phyloP scores from a whole-genome alignment of 78 protist genomes.

The Mantamonas sphyraenae region DNA sequence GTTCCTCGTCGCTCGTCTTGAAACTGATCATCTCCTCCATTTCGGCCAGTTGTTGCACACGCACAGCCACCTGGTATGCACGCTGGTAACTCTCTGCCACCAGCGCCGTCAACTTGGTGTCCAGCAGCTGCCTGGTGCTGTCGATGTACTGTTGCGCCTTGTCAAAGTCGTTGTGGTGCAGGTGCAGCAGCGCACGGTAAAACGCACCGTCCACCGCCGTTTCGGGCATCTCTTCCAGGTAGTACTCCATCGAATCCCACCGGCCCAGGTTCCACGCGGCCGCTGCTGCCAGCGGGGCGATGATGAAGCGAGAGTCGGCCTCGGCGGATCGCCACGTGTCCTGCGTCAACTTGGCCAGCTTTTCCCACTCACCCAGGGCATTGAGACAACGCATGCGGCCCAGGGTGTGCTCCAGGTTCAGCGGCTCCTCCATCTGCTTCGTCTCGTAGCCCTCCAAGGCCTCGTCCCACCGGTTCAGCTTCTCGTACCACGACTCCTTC shows the following conservation, averaged over 20 bases:
- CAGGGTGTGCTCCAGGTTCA: conserved; percentile 16
- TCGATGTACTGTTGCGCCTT: conserved; percentile 53
- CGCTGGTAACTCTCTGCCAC: conserved; percentile 66
- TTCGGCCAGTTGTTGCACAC: conserved; percentile 69
- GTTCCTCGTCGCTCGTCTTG: conserved; percentile 11
- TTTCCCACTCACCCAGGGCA: conserved; percentile 89
- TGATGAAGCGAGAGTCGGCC: not conserved
- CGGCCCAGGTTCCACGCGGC: conserved; percentile 77
- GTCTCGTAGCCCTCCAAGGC: conserved; percentile 75
- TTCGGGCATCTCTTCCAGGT: conserved; percentile 42
- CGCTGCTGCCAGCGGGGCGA: conserved; percentile 82
- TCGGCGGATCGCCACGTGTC: conserved; percentile 38
- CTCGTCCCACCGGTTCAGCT: conserved; percentile 88
- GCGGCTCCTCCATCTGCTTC: conserved; percentile 48
- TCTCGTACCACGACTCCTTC: conserved; percentile 87
- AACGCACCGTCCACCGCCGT: conserved; percentile 52
- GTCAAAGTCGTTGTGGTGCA: conserved; percentile 35
- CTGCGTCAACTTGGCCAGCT: conserved; percentile 32
- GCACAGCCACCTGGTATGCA: conserved; percentile 62
- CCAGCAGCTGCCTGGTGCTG: conserved; percentile 60
- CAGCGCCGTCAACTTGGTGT: conserved; percentile 82
- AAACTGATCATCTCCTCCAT: conserved; percentile 70
- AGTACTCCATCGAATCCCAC: conserved; percentile 63
- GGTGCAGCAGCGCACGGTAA: conserved; percentile 55
- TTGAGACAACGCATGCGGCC: conserved; percentile 88